Evolutionary conservation across 2,329 filamentous ascomycete genomes (phyloP), one percentile per base, ranked within the genome.

Genomic region (Macrophomina tecta): DNA sequence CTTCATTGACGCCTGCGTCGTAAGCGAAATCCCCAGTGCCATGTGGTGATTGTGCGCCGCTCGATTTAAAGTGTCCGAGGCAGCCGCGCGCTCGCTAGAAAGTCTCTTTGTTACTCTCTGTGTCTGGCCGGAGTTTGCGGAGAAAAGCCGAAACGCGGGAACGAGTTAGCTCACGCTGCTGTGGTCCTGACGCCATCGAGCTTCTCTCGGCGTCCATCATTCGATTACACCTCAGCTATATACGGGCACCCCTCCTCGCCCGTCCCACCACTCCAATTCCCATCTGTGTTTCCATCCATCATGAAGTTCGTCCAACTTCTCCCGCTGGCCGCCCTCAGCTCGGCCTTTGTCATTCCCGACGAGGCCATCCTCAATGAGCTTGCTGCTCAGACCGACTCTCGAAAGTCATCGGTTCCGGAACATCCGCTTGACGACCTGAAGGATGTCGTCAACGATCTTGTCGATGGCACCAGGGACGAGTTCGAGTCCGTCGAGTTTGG

Each of bases 331-430:
- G 82, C 83, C 36, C 69, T 84, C 60, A 77, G 81, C 69, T 77
- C 83, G 63, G 85, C 85, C 32, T 81, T 87, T 64, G 83, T 87
- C 67, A 77, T 88, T 58, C 84, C 85, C 16, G 80, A 85, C 56
- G 79, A 84, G 69, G 73, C 83, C 65, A 76, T 51, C 7, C 58
- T 60, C 36, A 38, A 46, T 34, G 65, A 67, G 46, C 68, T 84
- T 53, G 70, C 76, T 49, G 72, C 81, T 60, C 77, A 82, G 69
- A 72, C 76, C 67, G 71, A 81, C 56, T 70, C 75, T 49, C 70
- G 18, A 34, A 36, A 49, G 30, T 45, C 18, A 30, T 30, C 42
- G 23, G n/a, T 58, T 48, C 62, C 66, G 42, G 61, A 58, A 14
- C 66, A 46, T 38, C 60, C 36, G 69, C 67, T 32, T 72, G 77